A percentile compares a stretch with the other conserved stretches of the same genome.
These are phyloP conservation scores for Hypoxylon sp. DNA, from an alignment of 2,329 filamentous ascomycete genomes.

Conservation along the genomic window DNA sequence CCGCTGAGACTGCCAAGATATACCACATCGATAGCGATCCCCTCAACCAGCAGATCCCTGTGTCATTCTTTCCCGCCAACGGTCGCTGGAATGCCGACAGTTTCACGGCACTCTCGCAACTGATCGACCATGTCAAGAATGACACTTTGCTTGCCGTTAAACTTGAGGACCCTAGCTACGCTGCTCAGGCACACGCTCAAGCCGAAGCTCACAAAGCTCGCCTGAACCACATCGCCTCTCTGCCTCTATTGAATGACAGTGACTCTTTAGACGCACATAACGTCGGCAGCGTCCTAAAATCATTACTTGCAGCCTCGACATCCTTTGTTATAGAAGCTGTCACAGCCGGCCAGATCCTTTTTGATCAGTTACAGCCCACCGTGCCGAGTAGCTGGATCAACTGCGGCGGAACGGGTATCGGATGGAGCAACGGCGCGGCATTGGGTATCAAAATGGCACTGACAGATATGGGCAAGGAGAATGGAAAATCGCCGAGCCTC, in stretches of 20 bases:
- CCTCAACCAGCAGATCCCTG: conserved; percentile 68
- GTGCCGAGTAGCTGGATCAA: conserved; percentile 80
- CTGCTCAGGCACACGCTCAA: conserved; percentile 19
- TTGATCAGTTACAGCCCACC: conserved; percentile 74
- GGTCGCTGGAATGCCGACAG: conserved; percentile 60
- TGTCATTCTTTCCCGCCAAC: conserved; percentile 64
- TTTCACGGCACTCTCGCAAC: conserved; percentile 51
- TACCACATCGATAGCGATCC: conserved; percentile 73
- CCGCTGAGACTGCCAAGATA: conserved; percentile 63
- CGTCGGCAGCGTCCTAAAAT: conserved; percentile 37
- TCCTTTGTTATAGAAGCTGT: conserved; percentile 83
- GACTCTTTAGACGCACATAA: conserved; percentile 38
- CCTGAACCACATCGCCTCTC: conserved; percentile 36
- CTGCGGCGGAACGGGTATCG: conserved; percentile 80
- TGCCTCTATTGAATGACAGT: conserved; percentile 29
- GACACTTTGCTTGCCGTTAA: conserved; percentile 4
- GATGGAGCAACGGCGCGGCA: conserved; percentile 80
- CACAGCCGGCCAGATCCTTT: conserved; percentile 71
- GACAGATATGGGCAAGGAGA: conserved; percentile 53
- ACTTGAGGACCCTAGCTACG: conserved; percentile 45
- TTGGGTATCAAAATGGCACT: conserved; percentile 78
- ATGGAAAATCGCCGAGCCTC: conserved; percentile 39
- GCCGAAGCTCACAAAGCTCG: conserved; percentile 34
- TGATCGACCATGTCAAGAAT: conserved; percentile 38
- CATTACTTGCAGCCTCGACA: conserved; percentile 50